Conservation (phyloP, 129 eudicot genomes). For the Chrysanthemum lavandulifolium region DNA sequence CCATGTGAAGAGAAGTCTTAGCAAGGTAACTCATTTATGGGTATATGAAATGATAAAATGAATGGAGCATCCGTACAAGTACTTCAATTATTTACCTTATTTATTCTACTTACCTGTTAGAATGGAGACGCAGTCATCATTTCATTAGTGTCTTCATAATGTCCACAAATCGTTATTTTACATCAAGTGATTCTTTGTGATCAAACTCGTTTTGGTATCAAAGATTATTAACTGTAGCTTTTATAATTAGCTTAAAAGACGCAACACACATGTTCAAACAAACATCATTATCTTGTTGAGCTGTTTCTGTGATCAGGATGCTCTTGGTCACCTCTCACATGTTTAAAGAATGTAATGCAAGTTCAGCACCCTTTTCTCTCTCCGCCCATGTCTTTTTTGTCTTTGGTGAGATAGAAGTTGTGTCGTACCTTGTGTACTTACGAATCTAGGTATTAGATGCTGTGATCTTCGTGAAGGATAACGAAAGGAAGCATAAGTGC, state of each 20-base stretch:
- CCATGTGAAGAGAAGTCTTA: background rate
- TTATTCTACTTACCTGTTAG: slow-evolving; percentile 4
- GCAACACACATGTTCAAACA: background rate
- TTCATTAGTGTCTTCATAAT: slow-evolving; percentile 16
- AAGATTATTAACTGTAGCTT: slow-evolving; percentile 3
- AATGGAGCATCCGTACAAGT: slow-evolving; percentile 5
- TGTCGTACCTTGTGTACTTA: slow-evolving; percentile 31
- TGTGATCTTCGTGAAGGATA: slow-evolving; percentile 26
- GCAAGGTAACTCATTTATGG: slow-evolving; percentile 7
- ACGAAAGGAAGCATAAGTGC: slow-evolving; percentile 20
- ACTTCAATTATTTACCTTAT: slow-evolving; percentile 20
- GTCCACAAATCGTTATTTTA: slow-evolving; percentile 9
- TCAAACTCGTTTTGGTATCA: slow-evolving; percentile 10
- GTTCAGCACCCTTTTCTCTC: slow-evolving; percentile 13
- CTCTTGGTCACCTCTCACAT: background rate
- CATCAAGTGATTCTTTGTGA: slow-evolving; percentile 7
- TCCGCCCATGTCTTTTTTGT: slow-evolving; percentile 26
- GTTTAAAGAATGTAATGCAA: slow-evolving; percentile 19
- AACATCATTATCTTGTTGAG: too few species aligned
- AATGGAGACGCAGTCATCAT: slow-evolving; percentile 15
- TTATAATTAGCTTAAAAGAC: slow-evolving; percentile 6
- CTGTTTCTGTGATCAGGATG: slow-evolving; percentile 10
- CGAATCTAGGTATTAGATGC: slow-evolving; percentile 31
- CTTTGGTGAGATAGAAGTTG: slow-evolving; percentile 26
- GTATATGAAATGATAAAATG: slow-evolving; percentile 4